Conservation (phyloP, 2,329 filamentous ascomycete species). For the Sporothrix mexicana region DNA sequence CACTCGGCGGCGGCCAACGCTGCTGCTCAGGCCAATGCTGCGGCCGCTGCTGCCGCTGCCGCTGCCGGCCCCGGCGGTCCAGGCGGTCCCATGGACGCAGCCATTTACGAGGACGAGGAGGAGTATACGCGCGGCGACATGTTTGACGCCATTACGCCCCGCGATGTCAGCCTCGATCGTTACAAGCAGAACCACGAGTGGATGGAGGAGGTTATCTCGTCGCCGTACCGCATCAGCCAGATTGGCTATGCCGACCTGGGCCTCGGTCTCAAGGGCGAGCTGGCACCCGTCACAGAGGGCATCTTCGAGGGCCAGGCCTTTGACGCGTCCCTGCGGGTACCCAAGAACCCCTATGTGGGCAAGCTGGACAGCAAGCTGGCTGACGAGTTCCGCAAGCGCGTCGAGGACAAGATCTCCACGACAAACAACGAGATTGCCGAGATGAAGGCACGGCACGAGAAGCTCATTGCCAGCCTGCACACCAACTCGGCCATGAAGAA, state of each 20-base stretch:
- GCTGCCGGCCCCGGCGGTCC: slow-evolving; percentile 25
- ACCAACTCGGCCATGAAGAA: slow-evolving; percentile 71
- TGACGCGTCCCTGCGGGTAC: slow-evolving; percentile 53
- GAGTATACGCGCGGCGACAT: slow-evolving; percentile 85
- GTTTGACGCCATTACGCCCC: slow-evolving; percentile 86
- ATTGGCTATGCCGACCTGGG: slow-evolving; percentile 88
- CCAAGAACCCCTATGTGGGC: slow-evolving; percentile 66
- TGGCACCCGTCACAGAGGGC: slow-evolving; percentile 80
- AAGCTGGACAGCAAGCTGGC: slow-evolving; percentile 77
- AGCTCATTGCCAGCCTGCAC: slow-evolving; percentile 75
- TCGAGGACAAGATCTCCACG: slow-evolving; percentile 71
- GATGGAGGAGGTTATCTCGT: slow-evolving; percentile 97
- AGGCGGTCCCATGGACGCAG: slow-evolving; percentile 33
- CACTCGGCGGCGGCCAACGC: slow-evolving; percentile 43
- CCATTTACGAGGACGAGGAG: slow-evolving; percentile 79
- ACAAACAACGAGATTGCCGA: slow-evolving; percentile 82
- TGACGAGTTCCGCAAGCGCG: slow-evolving; percentile 81
- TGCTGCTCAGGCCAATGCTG: background rate
- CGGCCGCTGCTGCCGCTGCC: background rate
- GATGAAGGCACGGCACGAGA: slow-evolving; percentile 80
- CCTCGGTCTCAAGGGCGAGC: slow-evolving; percentile 80
- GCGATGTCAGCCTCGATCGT: slow-evolving; percentile 83
- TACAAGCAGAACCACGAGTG: slow-evolving; percentile 97
- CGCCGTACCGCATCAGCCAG: slow-evolving; percentile 82
- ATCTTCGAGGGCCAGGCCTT: slow-evolving; percentile 73